Evolutionary conservation across 257 asterid genomes (phyloP), one percentile per base, ranked within the genome.

Genomic region (Asclepias syriaca): DNA sequence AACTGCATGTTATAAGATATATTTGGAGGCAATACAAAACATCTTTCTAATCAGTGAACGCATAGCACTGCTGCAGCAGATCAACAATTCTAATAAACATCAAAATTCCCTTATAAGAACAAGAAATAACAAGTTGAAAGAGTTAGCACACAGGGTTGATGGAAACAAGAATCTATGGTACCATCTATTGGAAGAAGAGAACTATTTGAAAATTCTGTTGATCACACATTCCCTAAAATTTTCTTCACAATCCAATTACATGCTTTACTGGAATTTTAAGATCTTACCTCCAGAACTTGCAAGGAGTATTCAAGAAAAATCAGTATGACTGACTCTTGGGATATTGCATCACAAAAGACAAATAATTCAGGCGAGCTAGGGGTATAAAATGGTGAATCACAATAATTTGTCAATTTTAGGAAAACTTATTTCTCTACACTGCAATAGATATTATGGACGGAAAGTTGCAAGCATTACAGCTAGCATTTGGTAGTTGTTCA

Each of bases 1-100:
- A 72, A 45, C 68, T 66, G n/a, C 75, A 80, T 86, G 53, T 14
- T 73, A 85, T 63, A 74, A 72, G 70, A 8, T 64, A 39, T 18
- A 37, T 64, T 18, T 7, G 50, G 27, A 37, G 68, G 29, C 14
- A 54, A 37, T 2, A 39, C 2, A 37, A 64, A 64, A n/a, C 12
- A 64, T 64, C 18, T 12, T 8, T 37, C 49, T 8, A 64, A 64
- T 6, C 18, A 34, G 49, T 34, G 48, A 21, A 16, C 18, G 39
- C 50, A 34, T 64, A 39, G 68, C 16, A 37, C 68, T 64, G 5
- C 37, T 1, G 16, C 50, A 64, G 49, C 13, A 43, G 57, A 68
- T 53, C 46, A 77, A 45, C 5, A 55, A 71, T 7, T 46, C 37
- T 37, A 68, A 46, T 32, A 43, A 19, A 68, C 22, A 66, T 51